Evolutionary conservation across 129 eudicot genomes (phyloP).

Genomic region (Arctium minus): DNA sequence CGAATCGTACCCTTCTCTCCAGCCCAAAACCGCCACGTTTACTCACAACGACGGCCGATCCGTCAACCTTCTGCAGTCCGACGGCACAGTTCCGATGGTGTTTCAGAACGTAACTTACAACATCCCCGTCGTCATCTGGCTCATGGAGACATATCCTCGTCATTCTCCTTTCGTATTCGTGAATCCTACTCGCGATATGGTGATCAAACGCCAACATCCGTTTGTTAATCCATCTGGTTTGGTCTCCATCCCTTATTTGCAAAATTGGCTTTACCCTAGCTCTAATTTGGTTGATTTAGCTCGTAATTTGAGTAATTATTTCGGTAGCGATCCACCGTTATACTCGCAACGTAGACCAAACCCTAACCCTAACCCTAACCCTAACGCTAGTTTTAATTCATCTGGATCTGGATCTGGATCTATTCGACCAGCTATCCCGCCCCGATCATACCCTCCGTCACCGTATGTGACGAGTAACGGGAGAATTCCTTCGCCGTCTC

Average conservation of each 20-base stretch:
- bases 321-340: conserved; percentile 72
- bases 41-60: conserved; percentile 90
- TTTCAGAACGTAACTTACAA: conserved; percentile 63
- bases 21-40: conserved; percentile 64
- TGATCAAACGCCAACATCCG: conserved; percentile 41
- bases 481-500: conserved; percentile 33
- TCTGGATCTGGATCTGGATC: conserved; percentile 13
- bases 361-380: conserved; percentile 24
- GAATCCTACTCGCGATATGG: conserved; percentile 84
- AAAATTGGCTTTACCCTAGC: conserved; percentile 31
- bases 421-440: conserved; percentile 54
- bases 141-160: conserved; percentile 73
- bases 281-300: conserved; percentile 30
- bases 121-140: conserved; percentile 76
- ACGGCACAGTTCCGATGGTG: conserved; percentile 79
- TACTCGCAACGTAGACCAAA: conserved; percentile 61
- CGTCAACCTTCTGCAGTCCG: conserved; percentile 68
- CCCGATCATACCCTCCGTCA: conserved; percentile 52
- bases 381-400: neutral
- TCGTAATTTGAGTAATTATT: conserved; percentile 17
- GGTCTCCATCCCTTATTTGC: conserved; percentile 39
- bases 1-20: conserved; percentile 60
- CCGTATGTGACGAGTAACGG: conserved; percentile 51
- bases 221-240: conserved; percentile 37
- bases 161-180: conserved; percentile 69